Evolutionary conservation across 2,329 filamentous ascomycete species (phyloP).

Genomic region (Sordariomycetes sp.): DNA sequence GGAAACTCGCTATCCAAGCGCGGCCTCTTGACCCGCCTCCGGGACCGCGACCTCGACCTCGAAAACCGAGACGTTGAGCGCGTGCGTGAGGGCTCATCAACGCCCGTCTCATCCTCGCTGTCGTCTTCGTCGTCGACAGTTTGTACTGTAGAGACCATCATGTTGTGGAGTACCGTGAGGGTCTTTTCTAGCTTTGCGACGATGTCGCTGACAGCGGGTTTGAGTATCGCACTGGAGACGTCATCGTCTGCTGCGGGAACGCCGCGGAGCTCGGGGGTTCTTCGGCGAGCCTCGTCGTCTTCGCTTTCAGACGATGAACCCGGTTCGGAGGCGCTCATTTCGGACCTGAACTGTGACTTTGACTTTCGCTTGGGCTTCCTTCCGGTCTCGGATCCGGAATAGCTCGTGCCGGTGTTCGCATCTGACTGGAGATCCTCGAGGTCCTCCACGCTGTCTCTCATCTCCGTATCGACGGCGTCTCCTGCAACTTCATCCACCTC

Average conservation of each 20-base stretch:
- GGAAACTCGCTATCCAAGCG: not conserved
- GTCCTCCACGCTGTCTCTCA: too few relatives aligned
- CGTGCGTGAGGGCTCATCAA: not conserved
- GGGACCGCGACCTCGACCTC: not conserved
- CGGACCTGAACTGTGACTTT: not conserved
- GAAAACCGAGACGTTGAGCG: not conserved
- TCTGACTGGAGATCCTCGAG: not conserved
- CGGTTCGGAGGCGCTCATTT: not conserved
- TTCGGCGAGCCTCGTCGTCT: not conserved
- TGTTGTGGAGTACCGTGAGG: slow-evolving; percentile 56
- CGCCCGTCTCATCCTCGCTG: slow-evolving; percentile 9
- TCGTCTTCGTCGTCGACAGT: slow-evolving; percentile 11
- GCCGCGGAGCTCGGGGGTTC: not conserved
- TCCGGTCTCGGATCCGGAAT: not conserved
- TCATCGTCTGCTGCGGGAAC: slow-evolving; percentile 59
- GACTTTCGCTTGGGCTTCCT: not conserved
- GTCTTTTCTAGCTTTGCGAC: slow-evolving; percentile 57
- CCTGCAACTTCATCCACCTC: not conserved
- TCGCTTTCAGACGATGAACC: not conserved
- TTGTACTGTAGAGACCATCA: slow-evolving; percentile 36
- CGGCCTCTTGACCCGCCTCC: not conserved
- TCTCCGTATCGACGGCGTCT: too few relatives aligned
- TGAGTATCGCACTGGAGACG: slow-evolving; percentile 47
- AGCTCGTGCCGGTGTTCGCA: not conserved
- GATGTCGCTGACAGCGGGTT: slow-evolving; percentile 57